Evolutionary conservation across 257 asterid species (phyloP), one percentile per base, ranked within the genome.

Genomic region (Datura wrightii): DNA sequence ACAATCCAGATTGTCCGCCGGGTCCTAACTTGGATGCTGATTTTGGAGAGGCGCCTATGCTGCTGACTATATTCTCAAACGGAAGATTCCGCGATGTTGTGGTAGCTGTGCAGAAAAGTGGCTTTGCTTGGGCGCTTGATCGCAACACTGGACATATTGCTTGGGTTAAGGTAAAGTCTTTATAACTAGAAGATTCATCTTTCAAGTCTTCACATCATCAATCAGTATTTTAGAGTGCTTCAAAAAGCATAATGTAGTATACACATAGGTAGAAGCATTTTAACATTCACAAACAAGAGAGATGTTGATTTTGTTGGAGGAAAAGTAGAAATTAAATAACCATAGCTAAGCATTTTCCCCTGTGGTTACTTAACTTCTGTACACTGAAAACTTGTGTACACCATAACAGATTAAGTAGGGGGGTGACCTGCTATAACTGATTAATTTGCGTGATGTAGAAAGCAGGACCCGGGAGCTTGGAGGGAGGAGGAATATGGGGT

Each of bases 31-130:
- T 87, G 88, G 98, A 94, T 86, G 99, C 96, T 0, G 94, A 95
- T 48, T 94, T 94, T 41, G 97, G 99, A 3, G 98, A 95, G 91
- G 97, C 97, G 0, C 95, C 98, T 1, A 94, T 95, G 98, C 79
- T 91, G 53, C 87, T 93, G 31, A 88, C 84, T 1, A 88, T 94
- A 0, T 1, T 34, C 1, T 60, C 85, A 0, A 87, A 88, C 4
- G 89, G 94, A 39, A 85, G 88, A 16, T 8, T 54, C 16, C 89
- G 88, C 0, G 95, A 94, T 10, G 90, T 93, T 18, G 99, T 89
- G 24, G 97, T 90, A 53, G 97, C 92, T 0, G 98, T 91, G 70
- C 96, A 93, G 82, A 94, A 93, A 37, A 93, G 94, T 79, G 98
- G 97, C 15, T 90, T 91, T n/a, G 91, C 93, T 1, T 94, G 95